Percentiles rank a stretch among this genome's conserved stretches.
These are phyloP conservation scores for Lanzia echinophila DNA, from an alignment of 2,329 filamentous ascomycete genomes.

Conservation along the genomic window DNA sequence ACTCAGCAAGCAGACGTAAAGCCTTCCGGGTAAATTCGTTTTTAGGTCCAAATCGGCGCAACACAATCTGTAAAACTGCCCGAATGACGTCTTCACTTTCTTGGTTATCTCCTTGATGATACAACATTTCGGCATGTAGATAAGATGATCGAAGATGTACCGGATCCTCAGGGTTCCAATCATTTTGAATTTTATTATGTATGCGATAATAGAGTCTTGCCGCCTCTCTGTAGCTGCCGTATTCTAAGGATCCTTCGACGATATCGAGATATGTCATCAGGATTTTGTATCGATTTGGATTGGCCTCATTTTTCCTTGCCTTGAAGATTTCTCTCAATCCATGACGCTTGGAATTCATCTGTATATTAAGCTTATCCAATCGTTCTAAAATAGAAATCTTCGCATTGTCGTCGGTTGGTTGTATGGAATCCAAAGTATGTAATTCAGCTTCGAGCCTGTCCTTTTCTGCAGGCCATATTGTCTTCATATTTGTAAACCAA, in stretches of 20 bases:
- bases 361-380: neutral
- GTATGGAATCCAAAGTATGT: neutral
- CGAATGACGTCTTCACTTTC: neutral
- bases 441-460: neutral
- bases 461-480: neutral
- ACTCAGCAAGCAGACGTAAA: neutral
- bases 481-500: neutral
- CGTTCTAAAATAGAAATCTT: neutral
- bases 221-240: neutral
- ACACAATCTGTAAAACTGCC: neutral
- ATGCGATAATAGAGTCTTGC: neutral
- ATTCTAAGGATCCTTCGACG: neutral
- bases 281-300: neutral
- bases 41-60: neutral
- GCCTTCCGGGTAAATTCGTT: neutral
- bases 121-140: neutral
- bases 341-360: neutral
- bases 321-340: neutral
- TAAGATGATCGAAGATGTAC: neutral
- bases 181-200: neutral
- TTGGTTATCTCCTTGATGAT: rapidly evolving
- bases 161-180: neutral
- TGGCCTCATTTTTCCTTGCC: neutral
- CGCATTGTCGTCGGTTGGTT: neutral
- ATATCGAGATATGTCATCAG: neutral